These are phyloP conservation scores for Limtongia smithiae DNA, from an alignment of 805 yeast genomes.

Conservation along the genomic window DNA sequence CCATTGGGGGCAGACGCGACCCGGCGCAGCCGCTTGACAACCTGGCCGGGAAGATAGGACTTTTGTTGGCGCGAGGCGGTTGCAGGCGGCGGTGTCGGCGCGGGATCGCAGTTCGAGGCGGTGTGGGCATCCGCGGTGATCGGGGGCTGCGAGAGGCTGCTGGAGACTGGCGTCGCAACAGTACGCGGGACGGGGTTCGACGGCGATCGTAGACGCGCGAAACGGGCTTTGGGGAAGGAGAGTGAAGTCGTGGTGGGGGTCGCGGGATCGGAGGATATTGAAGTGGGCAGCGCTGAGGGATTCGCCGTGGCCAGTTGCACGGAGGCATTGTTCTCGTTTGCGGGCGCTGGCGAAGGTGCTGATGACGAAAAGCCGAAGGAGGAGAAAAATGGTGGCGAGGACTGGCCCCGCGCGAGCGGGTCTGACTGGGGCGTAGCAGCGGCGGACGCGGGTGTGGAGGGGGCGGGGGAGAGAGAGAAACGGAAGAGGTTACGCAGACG, in stretches of 20 bases:
- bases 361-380: no score
- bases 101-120: slow-evolving; percentile 10
- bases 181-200: background rate
- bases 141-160: slow-evolving; percentile 1
- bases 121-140: slow-evolving; percentile 1
- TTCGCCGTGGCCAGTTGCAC: no score
- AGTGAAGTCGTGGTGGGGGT: no score
- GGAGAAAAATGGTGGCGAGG: no score
- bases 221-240: background rate
- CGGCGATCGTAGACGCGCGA: background rate
- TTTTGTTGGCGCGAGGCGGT: slow-evolving; percentile 11
- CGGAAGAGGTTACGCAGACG: slow-evolving; percentile 36
- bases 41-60: slow-evolving; percentile 23
- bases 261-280: no score
- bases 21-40: slow-evolving; percentile 48
- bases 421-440: no score
- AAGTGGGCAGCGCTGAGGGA: no score
- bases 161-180: slow-evolving; percentile 4
- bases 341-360: no score
- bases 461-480: slow-evolving; percentile 27
- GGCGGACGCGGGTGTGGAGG: slow-evolving; percentile 1
- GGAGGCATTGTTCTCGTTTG: no score
- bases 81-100: background rate
- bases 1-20: slow-evolving; percentile 84
- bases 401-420: no score